These are phyloP conservation scores for Aspergillus flavus DNA, from an alignment of 2,329 filamentous ascomycete species.

Conservation along the genomic window DNA sequence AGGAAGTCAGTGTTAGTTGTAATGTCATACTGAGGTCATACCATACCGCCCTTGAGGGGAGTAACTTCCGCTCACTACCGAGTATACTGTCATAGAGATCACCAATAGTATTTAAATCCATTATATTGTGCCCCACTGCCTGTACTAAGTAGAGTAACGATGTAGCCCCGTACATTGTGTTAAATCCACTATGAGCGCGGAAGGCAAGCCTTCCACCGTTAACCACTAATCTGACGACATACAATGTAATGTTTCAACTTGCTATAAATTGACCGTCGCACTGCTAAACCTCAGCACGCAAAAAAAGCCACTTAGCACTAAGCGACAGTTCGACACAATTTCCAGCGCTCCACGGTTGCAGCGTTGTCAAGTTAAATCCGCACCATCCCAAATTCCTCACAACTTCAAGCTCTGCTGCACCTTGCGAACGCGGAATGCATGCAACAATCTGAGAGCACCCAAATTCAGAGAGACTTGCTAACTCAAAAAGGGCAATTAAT, in stretches of 20 bases:
- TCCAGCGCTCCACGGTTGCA: constrained; percentile 69
- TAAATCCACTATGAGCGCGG: not conserved
- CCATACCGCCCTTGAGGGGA: not conserved
- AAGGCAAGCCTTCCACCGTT: not conserved
- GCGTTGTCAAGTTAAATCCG: constrained; percentile 79
- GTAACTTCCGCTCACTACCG: not conserved
- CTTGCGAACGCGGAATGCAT: constrained; percentile 74
- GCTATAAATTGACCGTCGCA: not conserved
- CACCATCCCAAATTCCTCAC: constrained; percentile 89
- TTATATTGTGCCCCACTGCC: not conserved
- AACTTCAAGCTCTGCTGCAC: constrained; percentile 63
- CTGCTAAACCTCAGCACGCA: constrained; percentile 80
- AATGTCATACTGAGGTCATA: constrained; percentile 14
- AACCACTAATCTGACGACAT: not conserved
- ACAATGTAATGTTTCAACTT: too few relatives aligned
- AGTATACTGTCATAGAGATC: not conserved
- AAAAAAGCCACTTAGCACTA: constrained; percentile 80
- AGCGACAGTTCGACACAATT: constrained; percentile 62
- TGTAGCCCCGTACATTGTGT: not conserved
- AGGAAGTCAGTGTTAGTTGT: not conserved
- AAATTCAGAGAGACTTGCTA: constrained; percentile 72
- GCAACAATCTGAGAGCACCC: constrained; percentile 77
- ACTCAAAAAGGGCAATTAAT: constrained; percentile 86
- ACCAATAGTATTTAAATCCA: not conserved
- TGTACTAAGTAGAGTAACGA: not conserved